Base-by-base conservation (phyloP, 305 asterid species). In the Petunia hybrid region DNA sequence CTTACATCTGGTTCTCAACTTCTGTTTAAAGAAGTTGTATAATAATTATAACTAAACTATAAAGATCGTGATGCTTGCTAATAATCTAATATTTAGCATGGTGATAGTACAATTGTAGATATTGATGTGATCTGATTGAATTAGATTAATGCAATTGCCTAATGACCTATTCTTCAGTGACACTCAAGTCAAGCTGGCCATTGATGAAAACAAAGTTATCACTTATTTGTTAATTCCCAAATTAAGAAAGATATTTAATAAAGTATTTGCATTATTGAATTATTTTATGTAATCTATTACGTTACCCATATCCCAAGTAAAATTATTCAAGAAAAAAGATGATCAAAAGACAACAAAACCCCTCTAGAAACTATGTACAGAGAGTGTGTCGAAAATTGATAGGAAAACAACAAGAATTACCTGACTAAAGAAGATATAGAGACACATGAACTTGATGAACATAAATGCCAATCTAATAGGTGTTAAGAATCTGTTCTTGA, bases 381-480 rank as follows among this genome's bases (percentile, higher is more conserved):
- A 31, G 35, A 8, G 46, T 57, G 8, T 13, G 46, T n/a, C 22
- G 0, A 8, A 45, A 22, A 4, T 16, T 6, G 0, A 45, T 8
- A 0, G 7, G 22, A 4, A 78, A 8, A 64, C 0, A 62, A 6
- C 13, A 35, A n/a, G 14, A 4, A 41, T 60, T 89, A 92, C 97
- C 97, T 65, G 92, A 6, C 93, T 82, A 91, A 90, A 93, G 93
- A 93, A 91, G 66, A 81, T 87, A 62, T 83, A 91, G 5, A 90
- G 85, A 40, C 89, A 84, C 87, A 93, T 61, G 89, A 94, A 84
- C 82, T 91, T 94, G 89, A 93, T 80, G 65, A 91, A 87, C 12
- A 94, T 90, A 81, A 93, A 93, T 31, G 88, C 89, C 68, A 94
- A 89, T 88, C 97, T 90, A 48, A 94, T 6, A 8, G 97, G 97